Evolutionary conservation across 1,284 basidiomycete genomes (phyloP), one percentile per base, ranked within the genome.

Genomic region (Hymenochaete sp.): DNA sequence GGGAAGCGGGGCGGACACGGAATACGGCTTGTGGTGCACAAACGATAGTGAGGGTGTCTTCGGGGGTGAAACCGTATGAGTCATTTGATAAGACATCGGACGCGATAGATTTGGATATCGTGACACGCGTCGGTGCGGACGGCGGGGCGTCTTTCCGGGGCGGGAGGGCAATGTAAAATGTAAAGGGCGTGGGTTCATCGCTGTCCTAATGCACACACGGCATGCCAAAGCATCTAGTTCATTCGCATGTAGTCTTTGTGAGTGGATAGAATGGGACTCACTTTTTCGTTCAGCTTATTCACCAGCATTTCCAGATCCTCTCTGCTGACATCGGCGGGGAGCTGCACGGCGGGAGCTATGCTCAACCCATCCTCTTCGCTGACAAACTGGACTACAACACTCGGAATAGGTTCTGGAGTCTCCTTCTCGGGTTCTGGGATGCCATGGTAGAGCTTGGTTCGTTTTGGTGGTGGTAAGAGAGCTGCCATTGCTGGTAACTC

Each of bases 21-120:
- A 98, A 98, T 2, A 98, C 88, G 14, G 93, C 93, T 63, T 98
- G 93, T 2, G 96, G 95, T 32, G 93, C 81, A 62, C 92, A 96
- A 57, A 83, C 78, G 24, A 96, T 72, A 44, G 87, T 73, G 50
- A 96, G 81, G 9, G 93, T 74, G 59, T 90, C 90, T 73, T 97
- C 93, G 7, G 82, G 73, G 0, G 86, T 84, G 59, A 90, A 90
- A 0, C 75, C 67, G 27, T 77, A 71, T 0, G 77, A 77, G 0
- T 82, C 70, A 51, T 89, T 83, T 4, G 71, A 67, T 2, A 96
- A 67, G 1, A 93, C 73, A 57, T 95, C 90, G 3, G 73, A 65
- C 54, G 87, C 76, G 36, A 93, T 83, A 7, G 86, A 90, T 61
- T 81, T 84, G 31, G 80, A 65, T 45, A 89, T 79, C 47, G 84